Evolutionary conservation across 1,139 yeast species (phyloP).

Genomic region (Groenewaldozyma auringiensis): DNA sequence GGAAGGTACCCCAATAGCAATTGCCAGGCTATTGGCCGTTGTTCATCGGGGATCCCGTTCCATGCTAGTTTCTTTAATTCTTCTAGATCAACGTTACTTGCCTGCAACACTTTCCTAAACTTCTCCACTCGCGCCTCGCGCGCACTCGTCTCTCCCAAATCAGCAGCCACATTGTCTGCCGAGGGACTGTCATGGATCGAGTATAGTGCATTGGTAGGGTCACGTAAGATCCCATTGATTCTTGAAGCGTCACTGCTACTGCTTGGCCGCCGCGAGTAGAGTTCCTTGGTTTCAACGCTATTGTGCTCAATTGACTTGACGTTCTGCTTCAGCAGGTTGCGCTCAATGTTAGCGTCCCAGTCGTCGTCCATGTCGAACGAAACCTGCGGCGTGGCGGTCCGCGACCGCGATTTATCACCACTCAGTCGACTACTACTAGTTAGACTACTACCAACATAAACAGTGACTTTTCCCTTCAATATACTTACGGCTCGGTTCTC

Average conservation of each 20-base stretch:
- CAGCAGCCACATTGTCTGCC: conserved; percentile 29
- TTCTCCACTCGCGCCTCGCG: conserved; percentile 54
- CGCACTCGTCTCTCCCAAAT: conserved; percentile 51
- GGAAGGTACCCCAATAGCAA: conserved; percentile 84
- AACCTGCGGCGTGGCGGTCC: background rate
- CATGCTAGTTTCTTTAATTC: conserved; percentile 76
- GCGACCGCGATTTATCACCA: background rate
- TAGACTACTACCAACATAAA: background rate
- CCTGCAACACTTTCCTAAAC: conserved; percentile 56
- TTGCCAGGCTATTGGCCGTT: conserved; percentile 87
- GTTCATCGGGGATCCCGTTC: conserved; percentile 85
- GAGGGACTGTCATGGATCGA: conserved; percentile 23
- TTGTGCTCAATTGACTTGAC: conserved; percentile 30
- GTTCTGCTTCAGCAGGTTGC: conserved; percentile 31
- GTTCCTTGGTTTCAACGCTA: conserved; percentile 11
- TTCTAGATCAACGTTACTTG: conserved; percentile 53
- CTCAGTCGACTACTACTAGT: background rate
- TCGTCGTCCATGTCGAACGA: conserved; percentile 67
- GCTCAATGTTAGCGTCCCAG: conserved; percentile 84
- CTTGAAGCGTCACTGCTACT: conserved; percentile 19
- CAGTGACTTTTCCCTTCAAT: background rate
- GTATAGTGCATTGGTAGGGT: conserved; percentile 33
- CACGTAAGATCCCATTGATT: conserved; percentile 33
- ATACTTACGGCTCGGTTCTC: conserved; percentile 14
- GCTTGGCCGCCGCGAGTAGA: conserved; percentile 14